A percentile compares a stretch with the other conserved stretches of the same genome.
phyloP scores from a whole-genome alignment of 345 rosid genomes.

The Toxicodendron radicans region DNA sequence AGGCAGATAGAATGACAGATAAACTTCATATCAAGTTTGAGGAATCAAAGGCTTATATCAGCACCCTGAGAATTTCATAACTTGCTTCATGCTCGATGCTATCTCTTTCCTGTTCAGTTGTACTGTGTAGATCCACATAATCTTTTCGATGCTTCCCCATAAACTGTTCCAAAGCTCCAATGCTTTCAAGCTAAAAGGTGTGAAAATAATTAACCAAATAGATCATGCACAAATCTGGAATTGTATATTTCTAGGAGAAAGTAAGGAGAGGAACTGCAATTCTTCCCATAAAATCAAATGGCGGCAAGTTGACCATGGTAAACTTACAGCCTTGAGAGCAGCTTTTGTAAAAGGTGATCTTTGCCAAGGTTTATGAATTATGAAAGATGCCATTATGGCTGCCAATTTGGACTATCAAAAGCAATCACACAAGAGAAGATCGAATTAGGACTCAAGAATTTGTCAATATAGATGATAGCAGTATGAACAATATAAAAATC shows the following conservation, averaged over 20 bases:
- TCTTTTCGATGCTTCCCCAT: slow-evolving; percentile 79
- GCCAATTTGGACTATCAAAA: slow-evolving; percentile 65
- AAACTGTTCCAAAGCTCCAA: slow-evolving; percentile 71
- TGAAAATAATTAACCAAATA: neutral
- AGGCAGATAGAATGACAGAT: neutral
- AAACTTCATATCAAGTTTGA: too few species aligned
- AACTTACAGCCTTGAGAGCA: slow-evolving; percentile 66
- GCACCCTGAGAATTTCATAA: slow-evolving; percentile 2
- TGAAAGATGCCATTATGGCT: slow-evolving; percentile 77
- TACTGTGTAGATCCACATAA: slow-evolving; percentile 76
- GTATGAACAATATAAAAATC: neutral
- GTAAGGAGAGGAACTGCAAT: neutral
- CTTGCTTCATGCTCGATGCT: slow-evolving; percentile 93
- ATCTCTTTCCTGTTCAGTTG: slow-evolving; percentile 84
- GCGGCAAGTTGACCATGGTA: neutral
- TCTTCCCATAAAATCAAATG: neutral
- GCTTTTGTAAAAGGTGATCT: slow-evolving; percentile 62
- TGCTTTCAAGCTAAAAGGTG: slow-evolving; percentile 57
- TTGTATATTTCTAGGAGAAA: neutral
- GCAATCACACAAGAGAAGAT: neutral
- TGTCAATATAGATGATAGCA: neutral
- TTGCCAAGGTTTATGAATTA: slow-evolving; percentile 68
- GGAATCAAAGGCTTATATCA: too few species aligned
- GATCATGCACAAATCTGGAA: neutral
- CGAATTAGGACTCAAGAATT: neutral